Evolutionary conservation across 2,329 filamentous ascomycete genomes (phyloP).

Genomic region (Laburnicola sp.): DNA sequence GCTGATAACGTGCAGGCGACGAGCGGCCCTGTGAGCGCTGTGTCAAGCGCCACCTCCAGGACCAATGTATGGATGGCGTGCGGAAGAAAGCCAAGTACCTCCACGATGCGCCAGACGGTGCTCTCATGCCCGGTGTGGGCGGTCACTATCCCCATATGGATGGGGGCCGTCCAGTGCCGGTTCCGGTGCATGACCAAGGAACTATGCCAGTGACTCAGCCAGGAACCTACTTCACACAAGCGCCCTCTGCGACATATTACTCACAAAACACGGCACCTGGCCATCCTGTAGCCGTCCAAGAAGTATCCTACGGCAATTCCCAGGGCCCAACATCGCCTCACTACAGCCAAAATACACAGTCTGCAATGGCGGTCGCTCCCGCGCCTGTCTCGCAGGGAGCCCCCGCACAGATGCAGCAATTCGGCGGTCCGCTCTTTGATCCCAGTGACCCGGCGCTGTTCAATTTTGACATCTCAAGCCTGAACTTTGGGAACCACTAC

Average conservation of each 20-base stretch:
- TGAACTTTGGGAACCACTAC: conserved; percentile 96
- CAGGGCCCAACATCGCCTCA: conserved; percentile 77
- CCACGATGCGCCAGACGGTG: conserved; percentile 89
- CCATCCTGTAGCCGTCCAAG: conserved; percentile 48
- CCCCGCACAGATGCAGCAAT: conserved; percentile 47
- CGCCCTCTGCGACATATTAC: conserved; percentile 46
- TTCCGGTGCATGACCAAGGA: conserved; percentile 31
- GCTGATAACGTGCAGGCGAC: conserved; percentile 62
- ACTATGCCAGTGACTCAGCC: conserved; percentile 35
- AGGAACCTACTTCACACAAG: conserved; percentile 49
- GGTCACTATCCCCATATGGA: conserved; percentile 64
- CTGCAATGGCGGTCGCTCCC: conserved; percentile 54
- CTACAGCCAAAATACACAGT: conserved; percentile 61
- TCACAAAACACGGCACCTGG: conserved; percentile 44
- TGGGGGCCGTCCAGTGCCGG: conserved; percentile 50
- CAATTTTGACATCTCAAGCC: conserved; percentile 91
- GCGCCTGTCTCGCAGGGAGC: conserved; percentile 45
- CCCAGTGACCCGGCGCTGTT: conserved; percentile 89
- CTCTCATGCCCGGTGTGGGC: conserved; percentile 81
- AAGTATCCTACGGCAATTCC: conserved; percentile 63
- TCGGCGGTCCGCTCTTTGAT: conserved; percentile 71
- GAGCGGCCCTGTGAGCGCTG: conserved; percentile 92
- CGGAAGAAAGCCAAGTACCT: conserved; percentile 99
- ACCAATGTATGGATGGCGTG: conserved; percentile 92
- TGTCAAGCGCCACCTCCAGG: conserved; percentile 88